These are phyloP conservation scores for Orychophragmus violaceus DNA, from an alignment of 345 rosid genomes.

Conservation along the genomic window DNA sequence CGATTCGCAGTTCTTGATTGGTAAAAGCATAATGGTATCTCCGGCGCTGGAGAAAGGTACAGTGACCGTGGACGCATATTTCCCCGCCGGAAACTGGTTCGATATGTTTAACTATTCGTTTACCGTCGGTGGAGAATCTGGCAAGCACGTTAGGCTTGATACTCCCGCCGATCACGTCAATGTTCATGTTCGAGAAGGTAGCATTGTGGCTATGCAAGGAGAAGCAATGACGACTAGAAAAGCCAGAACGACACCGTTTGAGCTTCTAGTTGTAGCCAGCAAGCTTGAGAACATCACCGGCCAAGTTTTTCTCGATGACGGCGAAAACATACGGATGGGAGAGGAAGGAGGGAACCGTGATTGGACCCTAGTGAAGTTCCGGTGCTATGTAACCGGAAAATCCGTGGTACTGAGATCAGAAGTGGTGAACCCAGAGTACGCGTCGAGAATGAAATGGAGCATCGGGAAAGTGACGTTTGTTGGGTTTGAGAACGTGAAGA, in stretches of 20 bases:
- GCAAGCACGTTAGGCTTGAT: conserved; percentile 36
- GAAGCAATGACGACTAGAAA: conserved; percentile 54
- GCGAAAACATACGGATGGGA: conserved; percentile 54
- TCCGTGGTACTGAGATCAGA: conserved; percentile 30
- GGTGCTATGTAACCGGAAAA: conserved; percentile 23
- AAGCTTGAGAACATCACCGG: conserved; percentile 38
- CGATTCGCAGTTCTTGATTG: conserved; percentile 48
- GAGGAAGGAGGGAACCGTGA: conserved; percentile 34
- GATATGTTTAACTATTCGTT: conserved; percentile 55
- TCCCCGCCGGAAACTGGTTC: conserved; percentile 71
- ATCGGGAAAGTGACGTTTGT: conserved; percentile 48
- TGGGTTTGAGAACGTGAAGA: conserved; percentile 35
- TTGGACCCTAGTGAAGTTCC: conserved; percentile 50
- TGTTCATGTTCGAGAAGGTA: conserved; percentile 57
- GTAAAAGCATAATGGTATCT: conserved; percentile 55
- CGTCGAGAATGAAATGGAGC: conserved; percentile 42
- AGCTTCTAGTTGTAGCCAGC: conserved; percentile 47
- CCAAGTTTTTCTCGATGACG: conserved; percentile 57
- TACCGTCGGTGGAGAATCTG: conserved; percentile 30
- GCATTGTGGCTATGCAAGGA: conserved; percentile 64
- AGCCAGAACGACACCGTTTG: conserved; percentile 47
- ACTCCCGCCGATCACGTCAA: conserved; percentile 54
- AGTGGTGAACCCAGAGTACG: conserved; percentile 47
- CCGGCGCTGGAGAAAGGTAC: conserved; percentile 42
- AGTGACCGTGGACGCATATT: conserved; percentile 42